Percentiles rank a stretch among this genome's conserved stretches.
Evolutionary conservation across 495 filamentous ascomycete genomes (phyloP).

Genomic region (Choiromyces venosus): DNA sequence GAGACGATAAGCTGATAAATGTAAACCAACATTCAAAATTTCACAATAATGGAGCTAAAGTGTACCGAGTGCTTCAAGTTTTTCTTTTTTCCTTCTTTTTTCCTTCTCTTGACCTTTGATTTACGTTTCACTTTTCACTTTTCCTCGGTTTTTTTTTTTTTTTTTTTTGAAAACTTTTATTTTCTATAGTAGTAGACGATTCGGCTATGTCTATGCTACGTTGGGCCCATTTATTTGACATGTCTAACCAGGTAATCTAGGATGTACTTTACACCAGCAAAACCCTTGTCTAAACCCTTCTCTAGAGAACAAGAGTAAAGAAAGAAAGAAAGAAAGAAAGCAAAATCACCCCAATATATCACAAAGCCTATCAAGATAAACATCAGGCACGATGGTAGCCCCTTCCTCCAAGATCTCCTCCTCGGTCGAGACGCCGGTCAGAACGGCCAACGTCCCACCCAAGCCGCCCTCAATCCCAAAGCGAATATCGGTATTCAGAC

Average conservation of each 20-base stretch:
- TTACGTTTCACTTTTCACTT: too few species aligned
- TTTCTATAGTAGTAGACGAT: neutral
- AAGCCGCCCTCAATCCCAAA: constrained; percentile 89
- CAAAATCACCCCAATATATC: constrained; percentile 54
- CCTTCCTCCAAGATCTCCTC: constrained; percentile 68
- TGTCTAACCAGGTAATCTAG: neutral
- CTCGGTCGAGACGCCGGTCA: constrained; percentile 82
- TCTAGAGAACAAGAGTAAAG: neutral
- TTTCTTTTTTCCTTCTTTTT: neutral
- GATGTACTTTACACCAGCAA: neutral
- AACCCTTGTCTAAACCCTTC: too few species aligned
- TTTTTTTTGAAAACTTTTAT: neutral
- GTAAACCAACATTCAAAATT: constrained; percentile 1
- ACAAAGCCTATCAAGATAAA: constrained; percentile 73
- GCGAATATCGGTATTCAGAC: constrained; percentile 89
- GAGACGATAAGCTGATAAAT: neutral
- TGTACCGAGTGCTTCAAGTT: neutral
- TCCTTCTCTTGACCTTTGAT: too few species aligned
- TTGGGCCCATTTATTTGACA: neutral
- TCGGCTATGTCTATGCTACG: neutral
- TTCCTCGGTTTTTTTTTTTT: too few species aligned
- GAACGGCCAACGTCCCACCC: constrained; percentile 82
- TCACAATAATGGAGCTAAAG: neutral
- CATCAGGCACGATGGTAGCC: constrained; percentile 60
- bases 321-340: neutral